Evolutionary conservation across 1,284 basidiomycete genomes (phyloP).

Genomic region (Ceratobasidium sp.): DNA sequence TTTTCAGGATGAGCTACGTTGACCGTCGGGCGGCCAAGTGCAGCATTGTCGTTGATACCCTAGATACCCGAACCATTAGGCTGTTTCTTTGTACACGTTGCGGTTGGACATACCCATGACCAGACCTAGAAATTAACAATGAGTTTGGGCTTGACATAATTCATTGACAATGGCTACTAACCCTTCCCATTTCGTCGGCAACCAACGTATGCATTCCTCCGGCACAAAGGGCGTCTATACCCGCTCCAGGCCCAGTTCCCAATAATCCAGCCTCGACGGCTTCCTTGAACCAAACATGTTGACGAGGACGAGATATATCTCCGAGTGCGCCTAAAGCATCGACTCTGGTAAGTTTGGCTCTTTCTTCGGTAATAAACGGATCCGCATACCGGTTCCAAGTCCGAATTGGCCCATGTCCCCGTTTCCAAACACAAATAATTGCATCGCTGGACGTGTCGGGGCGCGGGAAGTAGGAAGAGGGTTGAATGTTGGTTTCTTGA

Average conservation of each 20-base stretch:
- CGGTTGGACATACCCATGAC: slow-evolving; percentile 63
- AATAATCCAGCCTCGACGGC: slow-evolving; percentile 69
- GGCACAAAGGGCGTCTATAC: slow-evolving; percentile 75
- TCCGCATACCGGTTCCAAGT: slow-evolving; percentile 59
- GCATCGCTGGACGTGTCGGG: slow-evolving; percentile 61
- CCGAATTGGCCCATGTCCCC: slow-evolving; percentile 92
- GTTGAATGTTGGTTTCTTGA: slow-evolving; percentile 52
- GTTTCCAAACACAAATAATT: slow-evolving; percentile 83
- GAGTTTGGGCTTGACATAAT: slow-evolving; percentile 9
- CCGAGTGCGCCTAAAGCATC: slow-evolving; percentile 58
- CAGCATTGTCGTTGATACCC: slow-evolving; percentile 83
- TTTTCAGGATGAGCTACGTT: slow-evolving; percentile 72
- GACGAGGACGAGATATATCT: slow-evolving; percentile 74
- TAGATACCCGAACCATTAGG: neutral
- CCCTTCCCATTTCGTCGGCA: slow-evolving; percentile 82
- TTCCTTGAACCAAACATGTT: slow-evolving; percentile 68
- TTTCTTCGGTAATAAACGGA: neutral
- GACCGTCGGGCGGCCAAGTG: slow-evolving; percentile 81
- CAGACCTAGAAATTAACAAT: slow-evolving; percentile 61
- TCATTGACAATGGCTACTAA: slow-evolving; percentile 53
- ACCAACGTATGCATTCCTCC: slow-evolving; percentile 88
- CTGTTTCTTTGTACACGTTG: neutral
- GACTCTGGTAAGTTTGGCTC: neutral
- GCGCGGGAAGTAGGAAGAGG: slow-evolving; percentile 61
- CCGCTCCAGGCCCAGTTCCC: slow-evolving; percentile 66